These are phyloP conservation scores for Russula vinacea DNA, from an alignment of 768 basidiomycete genomes.

Conservation along the genomic window DNA sequence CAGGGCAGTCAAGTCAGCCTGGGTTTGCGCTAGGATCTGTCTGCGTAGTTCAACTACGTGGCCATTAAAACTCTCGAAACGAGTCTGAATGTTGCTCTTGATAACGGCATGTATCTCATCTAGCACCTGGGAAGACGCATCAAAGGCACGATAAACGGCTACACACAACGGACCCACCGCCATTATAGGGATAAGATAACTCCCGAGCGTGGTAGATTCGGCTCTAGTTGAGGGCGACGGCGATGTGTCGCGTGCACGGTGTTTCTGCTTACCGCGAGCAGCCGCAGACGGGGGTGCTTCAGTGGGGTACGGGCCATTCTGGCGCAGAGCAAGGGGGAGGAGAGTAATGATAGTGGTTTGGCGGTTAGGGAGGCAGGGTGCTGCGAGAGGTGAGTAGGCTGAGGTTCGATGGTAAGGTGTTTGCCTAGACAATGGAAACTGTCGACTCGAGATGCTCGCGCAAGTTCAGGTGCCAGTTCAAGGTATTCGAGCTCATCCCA, in stretches of 20 bases:
- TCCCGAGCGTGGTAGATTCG: neutral
- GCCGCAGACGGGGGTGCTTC: neutral
- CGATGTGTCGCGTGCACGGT: neutral
- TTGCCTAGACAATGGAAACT: neutral
- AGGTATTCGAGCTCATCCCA: neutral
- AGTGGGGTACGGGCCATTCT: neutral
- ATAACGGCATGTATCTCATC: constrained; percentile 23
- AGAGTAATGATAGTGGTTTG: neutral
- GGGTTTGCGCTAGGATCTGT: constrained; percentile 22
- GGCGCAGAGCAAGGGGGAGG: neutral
- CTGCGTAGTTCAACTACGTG: constrained; percentile 17
- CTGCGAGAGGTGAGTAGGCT: neutral
- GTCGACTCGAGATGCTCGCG: constrained; percentile 2
- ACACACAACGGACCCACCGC: constrained; percentile 2
- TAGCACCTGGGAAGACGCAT: constrained; percentile 14
- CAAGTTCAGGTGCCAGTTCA: neutral
- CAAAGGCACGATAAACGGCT: neutral
- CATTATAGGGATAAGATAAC: constrained; percentile 16
- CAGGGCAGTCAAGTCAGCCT: constrained; percentile 20
- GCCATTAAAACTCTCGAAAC: constrained; percentile 26
- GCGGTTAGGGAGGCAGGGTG: neutral
- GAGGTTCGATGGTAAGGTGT: neutral
- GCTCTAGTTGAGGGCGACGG: neutral
- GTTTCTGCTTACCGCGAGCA: neutral
- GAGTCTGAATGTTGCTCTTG: constrained; percentile 18